Evolutionary conservation across 306 rosid species (phyloP).

Genomic region (Quercus aquifolioides): DNA sequence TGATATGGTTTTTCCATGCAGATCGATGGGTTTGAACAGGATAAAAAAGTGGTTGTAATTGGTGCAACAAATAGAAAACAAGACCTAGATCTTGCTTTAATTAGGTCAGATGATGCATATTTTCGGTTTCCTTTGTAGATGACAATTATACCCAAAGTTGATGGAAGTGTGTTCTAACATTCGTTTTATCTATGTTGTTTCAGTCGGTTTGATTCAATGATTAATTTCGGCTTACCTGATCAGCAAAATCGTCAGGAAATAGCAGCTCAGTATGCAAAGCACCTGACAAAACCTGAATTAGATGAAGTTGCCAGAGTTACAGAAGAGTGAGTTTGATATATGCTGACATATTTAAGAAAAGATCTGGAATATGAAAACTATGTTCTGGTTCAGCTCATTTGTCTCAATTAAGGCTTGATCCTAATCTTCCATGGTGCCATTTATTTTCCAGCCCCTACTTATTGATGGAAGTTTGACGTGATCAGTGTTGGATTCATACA

Average conservation of each 20-base stretch:
- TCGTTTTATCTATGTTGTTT: slow-evolving; percentile 8
- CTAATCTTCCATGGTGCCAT: too few species aligned
- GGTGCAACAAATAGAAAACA: slow-evolving; percentile 96
- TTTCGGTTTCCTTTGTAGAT: not conserved
- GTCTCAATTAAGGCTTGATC: not conserved
- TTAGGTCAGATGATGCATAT: slow-evolving; percentile 45
- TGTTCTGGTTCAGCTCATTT: not conserved
- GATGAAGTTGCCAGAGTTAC: slow-evolving; percentile 47
- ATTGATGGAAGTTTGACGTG: too few species aligned
- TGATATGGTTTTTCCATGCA: slow-evolving; percentile 26
- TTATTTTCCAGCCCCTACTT: too few species aligned
- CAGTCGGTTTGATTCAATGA: slow-evolving; percentile 82
- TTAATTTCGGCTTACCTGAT: slow-evolving; percentile 77
- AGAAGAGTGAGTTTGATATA: slow-evolving; percentile 42
- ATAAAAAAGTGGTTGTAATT: slow-evolving; percentile 81
- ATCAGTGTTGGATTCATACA: too few species aligned
- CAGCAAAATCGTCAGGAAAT: slow-evolving; percentile 70
- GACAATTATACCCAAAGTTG: not conserved
- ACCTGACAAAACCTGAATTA: slow-evolving; percentile 41
- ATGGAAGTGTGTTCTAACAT: not conserved
- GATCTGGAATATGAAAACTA: not conserved
- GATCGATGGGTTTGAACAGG: slow-evolving; percentile 98
- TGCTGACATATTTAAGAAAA: not conserved
- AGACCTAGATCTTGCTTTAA: slow-evolving; percentile 89
- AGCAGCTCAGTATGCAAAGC: slow-evolving; percentile 86